These are phyloP conservation scores for Colletotrichum australisinense DNA, from an alignment of 2,329 filamentous ascomycete genomes.

Conservation along the genomic window DNA sequence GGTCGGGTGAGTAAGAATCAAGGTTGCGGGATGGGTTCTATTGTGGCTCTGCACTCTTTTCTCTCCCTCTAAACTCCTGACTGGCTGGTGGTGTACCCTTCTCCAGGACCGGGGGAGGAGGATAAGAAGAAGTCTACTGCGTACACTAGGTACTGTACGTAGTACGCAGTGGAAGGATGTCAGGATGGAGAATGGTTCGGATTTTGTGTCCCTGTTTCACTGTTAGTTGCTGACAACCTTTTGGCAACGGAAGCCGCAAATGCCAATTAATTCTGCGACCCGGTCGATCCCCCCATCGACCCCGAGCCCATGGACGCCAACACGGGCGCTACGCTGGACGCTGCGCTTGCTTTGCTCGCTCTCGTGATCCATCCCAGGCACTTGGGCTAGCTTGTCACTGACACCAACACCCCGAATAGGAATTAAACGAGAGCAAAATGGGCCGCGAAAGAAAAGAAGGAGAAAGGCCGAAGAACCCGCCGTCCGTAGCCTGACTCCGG, in stretches of 20 bases:
- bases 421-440: not conserved
- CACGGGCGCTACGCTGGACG: slow-evolving; percentile 4
- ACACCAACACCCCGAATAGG: not conserved
- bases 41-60: not conserved
- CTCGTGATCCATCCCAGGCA: not conserved
- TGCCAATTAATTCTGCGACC: slow-evolving; percentile 12
- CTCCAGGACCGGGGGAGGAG: not conserved
- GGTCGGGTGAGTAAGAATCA: not conserved
- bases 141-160: no score
- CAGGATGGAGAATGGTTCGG: not conserved
- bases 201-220: slow-evolving; percentile 27
- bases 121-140: no score
- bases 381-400: not conserved
- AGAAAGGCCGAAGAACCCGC: slow-evolving; percentile 8
- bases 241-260: not conserved
- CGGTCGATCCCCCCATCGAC: slow-evolving; percentile 27
- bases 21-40: not conserved
- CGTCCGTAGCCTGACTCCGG: slow-evolving; percentile 4
- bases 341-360: slow-evolving; percentile 2
- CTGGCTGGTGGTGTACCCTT: no score
- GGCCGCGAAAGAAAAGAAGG: not conserved
- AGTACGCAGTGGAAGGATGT: no score
- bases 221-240: slow-evolving; percentile 25
- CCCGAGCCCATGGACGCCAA: slow-evolving; percentile 5
- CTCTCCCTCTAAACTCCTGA: not conserved